phyloP scores from a whole-genome alignment of 495 filamentous ascomycete species.

The Neurospora cerealis region DNA sequence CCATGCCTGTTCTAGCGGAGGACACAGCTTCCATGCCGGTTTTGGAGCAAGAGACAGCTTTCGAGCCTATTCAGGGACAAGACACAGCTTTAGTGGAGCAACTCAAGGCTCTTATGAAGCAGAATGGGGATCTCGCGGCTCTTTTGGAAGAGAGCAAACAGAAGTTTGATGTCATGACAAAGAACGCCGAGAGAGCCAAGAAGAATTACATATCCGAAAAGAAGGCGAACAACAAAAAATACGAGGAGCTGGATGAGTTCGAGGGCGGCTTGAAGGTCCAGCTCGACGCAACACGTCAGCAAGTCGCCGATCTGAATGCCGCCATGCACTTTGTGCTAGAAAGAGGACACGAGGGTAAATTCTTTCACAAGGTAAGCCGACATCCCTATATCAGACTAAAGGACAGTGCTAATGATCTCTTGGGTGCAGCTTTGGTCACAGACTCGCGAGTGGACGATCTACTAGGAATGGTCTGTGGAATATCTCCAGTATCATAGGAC shows the following conservation, averaged over 20 bases:
- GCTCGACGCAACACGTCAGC: neutral
- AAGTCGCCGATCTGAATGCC: neutral
- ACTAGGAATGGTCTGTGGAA: neutral
- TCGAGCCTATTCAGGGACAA: neutral
- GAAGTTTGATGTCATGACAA: neutral
- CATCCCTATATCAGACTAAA: neutral
- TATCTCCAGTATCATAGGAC: neutral
- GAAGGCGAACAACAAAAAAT: neutral
- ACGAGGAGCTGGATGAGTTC: neutral
- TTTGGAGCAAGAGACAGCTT: neutral
- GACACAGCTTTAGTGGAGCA: neutral
- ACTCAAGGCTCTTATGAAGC: neutral
- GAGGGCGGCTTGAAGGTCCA: neutral
- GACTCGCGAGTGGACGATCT: neutral
- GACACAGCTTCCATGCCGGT: neutral
- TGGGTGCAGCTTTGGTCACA: neutral
- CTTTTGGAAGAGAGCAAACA: neutral
- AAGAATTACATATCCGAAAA: neutral
- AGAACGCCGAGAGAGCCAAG: neutral
- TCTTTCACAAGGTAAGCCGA: neutral
- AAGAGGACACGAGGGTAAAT: neutral
- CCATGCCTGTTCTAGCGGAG: neutral
- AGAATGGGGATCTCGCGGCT: neutral
- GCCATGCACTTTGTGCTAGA: neutral
- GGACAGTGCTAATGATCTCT: neutral